Evolutionary conservation across 1,284 basidiomycete species (phyloP), one percentile per base, ranked within the genome.

Genomic region (Exobasidium cylindrosporum): DNA sequence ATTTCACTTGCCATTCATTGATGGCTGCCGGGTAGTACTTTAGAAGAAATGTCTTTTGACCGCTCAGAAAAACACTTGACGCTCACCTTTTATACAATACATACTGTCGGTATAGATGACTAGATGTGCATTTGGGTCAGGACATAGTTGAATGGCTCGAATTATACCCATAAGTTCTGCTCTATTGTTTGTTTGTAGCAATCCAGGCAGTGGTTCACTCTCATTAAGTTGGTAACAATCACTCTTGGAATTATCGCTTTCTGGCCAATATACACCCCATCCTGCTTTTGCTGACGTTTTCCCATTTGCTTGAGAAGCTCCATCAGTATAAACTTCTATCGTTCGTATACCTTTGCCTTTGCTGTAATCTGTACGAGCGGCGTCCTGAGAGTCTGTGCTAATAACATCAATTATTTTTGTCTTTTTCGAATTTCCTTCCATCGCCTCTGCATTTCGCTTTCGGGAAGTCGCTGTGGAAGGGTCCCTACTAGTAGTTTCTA

Each of bases 81-180:
- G 47, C 63, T 17, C 26, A 57, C 65, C 54, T 17, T 86, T 81
- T 11, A 90, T 89, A 13, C 86, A 86, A 74, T 91, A 92, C 50
- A 84, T 78, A 1, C 89, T 91, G 78, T 92, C 91, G 0, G 88
- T 86, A 72, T 86, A 87, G 72, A 92, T 89, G 49, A 87, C 78
- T 0, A 86, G 84, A 21, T 81, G 55, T 1, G 54, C 82, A 23
- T 82, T 83, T 6, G 82, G 82, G 31, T 74, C 63, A 0, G 88
- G 87, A 0, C 86, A 83, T 0, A 84, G 85, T 76, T 91, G 87
- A 4, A 92, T 82, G 21, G 87, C 84, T 11, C 89, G 86, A 17
- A 87, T 81, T 65, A 92, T 88, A 2, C 89, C 90, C 67, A 90
- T 87, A 29, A 94, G 83, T 77, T 94, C 91, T 2, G 90, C 91